Evolutionary conservation across 768 basidiomycete species (phyloP).

Genomic region (Suillus subaureus): DNA sequence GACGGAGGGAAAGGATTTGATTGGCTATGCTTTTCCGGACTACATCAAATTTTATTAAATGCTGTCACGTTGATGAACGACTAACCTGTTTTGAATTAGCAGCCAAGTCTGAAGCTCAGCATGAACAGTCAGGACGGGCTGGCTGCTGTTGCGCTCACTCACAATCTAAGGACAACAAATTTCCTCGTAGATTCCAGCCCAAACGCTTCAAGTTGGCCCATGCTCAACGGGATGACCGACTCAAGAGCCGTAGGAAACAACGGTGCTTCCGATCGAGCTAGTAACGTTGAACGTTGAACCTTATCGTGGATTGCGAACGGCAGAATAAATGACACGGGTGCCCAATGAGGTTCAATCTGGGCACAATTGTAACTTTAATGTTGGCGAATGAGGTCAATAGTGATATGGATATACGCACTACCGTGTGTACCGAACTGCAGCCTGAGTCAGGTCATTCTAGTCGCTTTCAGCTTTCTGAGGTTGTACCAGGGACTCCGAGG

Average conservation of each 20-base stretch:
- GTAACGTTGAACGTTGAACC: neutral
- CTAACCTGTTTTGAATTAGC: no score
- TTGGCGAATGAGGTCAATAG: neutral
- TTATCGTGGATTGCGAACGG: neutral
- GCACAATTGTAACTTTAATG: neutral
- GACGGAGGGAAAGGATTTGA: neutral
- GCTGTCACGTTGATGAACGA: neutral
- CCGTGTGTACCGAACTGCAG: neutral
- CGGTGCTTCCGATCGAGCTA: neutral
- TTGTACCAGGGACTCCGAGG: neutral
- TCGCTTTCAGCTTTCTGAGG: neutral
- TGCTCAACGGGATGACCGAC: neutral
- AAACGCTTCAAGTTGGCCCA: neutral
- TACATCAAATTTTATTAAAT: neutral
- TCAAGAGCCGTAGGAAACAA: neutral
- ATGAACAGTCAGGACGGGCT: no score
- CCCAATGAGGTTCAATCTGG: neutral
- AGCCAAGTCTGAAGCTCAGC: no score
- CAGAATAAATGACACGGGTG: neutral
- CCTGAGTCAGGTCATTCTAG: neutral
- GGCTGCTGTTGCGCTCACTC: conserved; percentile 5
- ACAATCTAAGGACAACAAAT: neutral
- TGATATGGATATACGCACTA: neutral
- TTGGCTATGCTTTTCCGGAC: conserved; percentile 1
- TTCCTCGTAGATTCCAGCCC: neutral